Evolutionary conservation across 805 yeast species (phyloP), one percentile per base, ranked within the genome.

Genomic region (Lipomyces oligophaga): DNA sequence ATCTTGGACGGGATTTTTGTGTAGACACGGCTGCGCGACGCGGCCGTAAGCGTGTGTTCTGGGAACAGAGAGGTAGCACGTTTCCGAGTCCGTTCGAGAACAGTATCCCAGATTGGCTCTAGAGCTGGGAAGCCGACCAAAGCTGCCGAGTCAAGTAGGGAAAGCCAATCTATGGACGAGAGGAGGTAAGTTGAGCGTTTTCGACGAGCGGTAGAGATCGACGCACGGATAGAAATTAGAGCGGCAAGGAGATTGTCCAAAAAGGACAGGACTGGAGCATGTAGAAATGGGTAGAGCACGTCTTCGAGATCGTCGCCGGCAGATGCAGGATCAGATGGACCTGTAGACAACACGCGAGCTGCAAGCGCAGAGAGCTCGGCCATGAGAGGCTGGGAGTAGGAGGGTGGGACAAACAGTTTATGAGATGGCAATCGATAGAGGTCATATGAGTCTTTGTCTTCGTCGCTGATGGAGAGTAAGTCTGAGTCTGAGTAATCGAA

Each of bases 261-360:
- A n/a, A 49, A 3, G n/a, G 26, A 27, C 22, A 49, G n/a, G 20
- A 41, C 22, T 10, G 8, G 8, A 8, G 41, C 26, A 26, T 44
- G 54, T 13, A 45, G n/a, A 20, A 41, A 37, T n/a, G 54, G 54
- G 25, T 30, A 49, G 37, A 3, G 45, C 8, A 39, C 4, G n/a
- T 42, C 41, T 16, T 21, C 38, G 7, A 21, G 10, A 21, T 39
- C 36, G 11, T 26, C 30, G 13, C 30, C 30, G 13, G 8, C 30
- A 13, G 30, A 8, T 26, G 8, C 30, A n/a, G n/a, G n/a, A n/a
- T n/a, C n/a, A n/a, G n/a, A n/a, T n/a, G n/a, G n/a, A n/a, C n/a
- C n/a, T n/a, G n/a, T n/a, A n/a, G n/a, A n/a, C n/a, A n/a, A n/a
- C n/a, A n/a, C n/a, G n/a, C 43, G 30, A 16, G 45, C 20, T 13